Evolutionary conservation across 1,139 yeast genomes (phyloP), one percentile per base, ranked within the genome.

Genomic region (Yamadazyma sp.): DNA sequence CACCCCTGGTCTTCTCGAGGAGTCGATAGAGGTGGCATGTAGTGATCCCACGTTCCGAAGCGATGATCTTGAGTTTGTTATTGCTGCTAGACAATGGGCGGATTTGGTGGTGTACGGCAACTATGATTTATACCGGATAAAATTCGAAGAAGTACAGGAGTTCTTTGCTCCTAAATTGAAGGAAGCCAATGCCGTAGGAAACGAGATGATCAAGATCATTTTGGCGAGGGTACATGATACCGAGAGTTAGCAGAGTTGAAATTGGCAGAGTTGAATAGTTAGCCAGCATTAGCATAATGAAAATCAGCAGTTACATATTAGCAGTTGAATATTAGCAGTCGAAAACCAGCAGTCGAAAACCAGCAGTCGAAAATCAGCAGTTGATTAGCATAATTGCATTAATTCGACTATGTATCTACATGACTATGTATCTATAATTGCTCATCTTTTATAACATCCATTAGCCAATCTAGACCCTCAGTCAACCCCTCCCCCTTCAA

Each of bases 391-490:
- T 6, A 16, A 12, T 28, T 18, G 14, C 11, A 30, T 20, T 13
- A 11, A 30, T 18, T 20, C 9, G 16, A 13, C 9, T 14, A 14
- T 23, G 22, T 32, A 22, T 23, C 8, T 24, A 23, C n/a, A n/a
- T n/a, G n/a, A n/a, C n/a, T n/a, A n/a, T n/a, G n/a, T 12, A 27
- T 20, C 50, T 62, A 82, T 63, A 84, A 69, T 55, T 85, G 94
- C 59, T 86, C 97, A 54, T 92, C 98, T 61, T 87, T 86, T 48
- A 92, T 89, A 33, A 89, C 97, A 56, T 92, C 97, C 64, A 89
- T 94, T 54, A 92, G 59, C 98, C 98, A 92, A 62, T 92, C 97
- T 56, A 92, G 75, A 37, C 98, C 98, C 62, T 92, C 97, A 14
- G 88, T 83, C 54, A 92, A 76, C 29, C 97, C 98, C 59, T 92